Evolutionary conservation across 1,284 basidiomycete genomes (phyloP), one percentile per base, ranked within the genome.

Genomic region (Pterulicium gracile): DNA sequence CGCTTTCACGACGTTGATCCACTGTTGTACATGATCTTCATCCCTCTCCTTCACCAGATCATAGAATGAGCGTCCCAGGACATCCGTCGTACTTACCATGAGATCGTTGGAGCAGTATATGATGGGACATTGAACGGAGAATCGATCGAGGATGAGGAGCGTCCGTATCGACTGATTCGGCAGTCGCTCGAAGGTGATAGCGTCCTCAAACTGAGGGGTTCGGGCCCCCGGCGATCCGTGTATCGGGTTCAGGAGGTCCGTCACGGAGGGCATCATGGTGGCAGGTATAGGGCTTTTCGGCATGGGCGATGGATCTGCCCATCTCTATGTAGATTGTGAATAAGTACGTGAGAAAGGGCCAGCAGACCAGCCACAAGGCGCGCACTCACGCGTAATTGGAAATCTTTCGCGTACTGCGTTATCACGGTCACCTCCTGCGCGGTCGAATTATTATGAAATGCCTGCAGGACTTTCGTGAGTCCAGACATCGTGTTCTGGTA

Each of bases 401-500:
- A 80, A 54, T 81, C 74, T 20, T 67, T 64, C 2, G 82, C 79
- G 14, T 67, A 69, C 3, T 81, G 80, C 1, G 81, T 77, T 45
- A 87, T 73, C 35, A 87, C 73, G 17, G 75, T 75, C 50, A 87
- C 76, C 61, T 87, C 83, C 60, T 84, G 81, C 0, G 83, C 83
- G 0, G 84, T 87, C 4, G 83, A 84, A 5, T 79, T 80, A 53
- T 79, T 85, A 54, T 85, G 81, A 56, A 87, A 41, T 19, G n/a
- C 39, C 39, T 41, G 13, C 7, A 20, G n/a, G n/a, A n/a, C n/a
- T n/a, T n/a, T n/a, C n/a, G n/a, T n/a, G n/a, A n/a, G n/a, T n/a
- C n/a, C n/a, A n/a, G n/a, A n/a, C n/a, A n/a, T n/a, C n/a, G n/a
- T n/a, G n/a, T n/a, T n/a, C n/a, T n/a, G n/a, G n/a, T n/a, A n/a